Base-by-base conservation (phyloP, 2,329 filamentous ascomycete genomes). In the Fusarium veterinarium region DNA sequence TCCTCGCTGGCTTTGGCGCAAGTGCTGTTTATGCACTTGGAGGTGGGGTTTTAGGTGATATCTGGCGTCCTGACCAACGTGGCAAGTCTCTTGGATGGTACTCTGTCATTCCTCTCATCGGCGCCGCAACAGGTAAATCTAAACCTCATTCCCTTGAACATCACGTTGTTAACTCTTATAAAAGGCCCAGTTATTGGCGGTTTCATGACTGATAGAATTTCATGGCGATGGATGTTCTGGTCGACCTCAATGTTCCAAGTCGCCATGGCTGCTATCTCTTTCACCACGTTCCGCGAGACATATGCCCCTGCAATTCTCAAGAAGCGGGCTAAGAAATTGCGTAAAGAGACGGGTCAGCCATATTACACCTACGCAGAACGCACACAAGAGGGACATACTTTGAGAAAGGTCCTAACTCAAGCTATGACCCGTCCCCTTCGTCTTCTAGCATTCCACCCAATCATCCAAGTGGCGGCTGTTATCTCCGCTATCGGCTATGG, bases 401-500 rank as follows among this genome's bases (percentile, higher is more conserved):
- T 11, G 65, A 45, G 5, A 3, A 82, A 20, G 1, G 35, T 79
- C 8, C 51, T 84, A 4, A 57, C 46, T 1, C 73, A 72, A 10
- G 84, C 86, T 6, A 73, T 91, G 44, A 80, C 86, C 12, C 84
- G 90, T 0, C 90, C 90, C 0, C 84, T 91, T 60, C 84, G 85
- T 4, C 82, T 92, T 8, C 81, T 92, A 1, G 72, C 76, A 11
- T 89, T 88, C 1, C 89, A 92, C 59, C 88, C 89, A 16, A 90
- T 91, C 64, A 85, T 92, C 31, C 88, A 90, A 73, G 83, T 87
- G 30, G 77, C 88, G 0, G 84, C 89, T 1, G 46, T 87, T 14
- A 88, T 90, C 73, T 86, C 86, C 72, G 90, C 87, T 1, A 88
- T 89, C 69, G 80, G 88, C 20, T 92, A 91, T 70, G 90, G 91